Evolutionary conservation across 441 rosid genomes (phyloP).

Genomic region (Mallotus japonicus): DNA sequence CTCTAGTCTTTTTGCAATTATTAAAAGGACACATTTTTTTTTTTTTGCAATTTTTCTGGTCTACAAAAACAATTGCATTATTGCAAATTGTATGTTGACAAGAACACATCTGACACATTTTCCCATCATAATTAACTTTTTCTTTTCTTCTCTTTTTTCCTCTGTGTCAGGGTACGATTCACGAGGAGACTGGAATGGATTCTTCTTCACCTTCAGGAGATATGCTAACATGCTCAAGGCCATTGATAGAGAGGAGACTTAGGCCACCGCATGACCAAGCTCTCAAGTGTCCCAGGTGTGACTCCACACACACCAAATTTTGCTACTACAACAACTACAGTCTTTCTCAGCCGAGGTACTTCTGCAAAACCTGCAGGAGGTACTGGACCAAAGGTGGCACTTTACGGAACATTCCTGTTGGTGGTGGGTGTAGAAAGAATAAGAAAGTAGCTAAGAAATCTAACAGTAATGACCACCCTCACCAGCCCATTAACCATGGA

Average conservation of each 20-base stretch:
- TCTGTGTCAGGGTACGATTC: constrained; percentile 47
- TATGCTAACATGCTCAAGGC: constrained; percentile 73
- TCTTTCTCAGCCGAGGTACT: constrained; percentile 93
- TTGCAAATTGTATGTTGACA: background rate
- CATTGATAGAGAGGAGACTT: constrained; percentile 75
- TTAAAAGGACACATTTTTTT: constrained; percentile 3
- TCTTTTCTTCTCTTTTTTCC: background rate
- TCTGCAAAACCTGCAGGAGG: constrained; percentile 94
- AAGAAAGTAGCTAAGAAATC: constrained; percentile 58
- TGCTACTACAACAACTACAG: constrained; percentile 98
- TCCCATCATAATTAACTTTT: background rate
- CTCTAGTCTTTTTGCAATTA: background rate
- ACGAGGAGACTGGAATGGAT: constrained; percentile 64
- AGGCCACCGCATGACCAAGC: constrained; percentile 81
- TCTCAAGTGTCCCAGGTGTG: constrained; percentile 88
- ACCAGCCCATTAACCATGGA: constrained; percentile 24
- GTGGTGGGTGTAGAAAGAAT: constrained; percentile 93
- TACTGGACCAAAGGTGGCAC: constrained; percentile 99
- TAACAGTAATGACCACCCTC: constrained; percentile 22
- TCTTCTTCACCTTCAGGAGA: constrained; percentile 76
- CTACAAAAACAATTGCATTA: background rate
- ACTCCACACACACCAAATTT: constrained; percentile 85
- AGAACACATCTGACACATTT: constrained; percentile 17
- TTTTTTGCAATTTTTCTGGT: background rate
- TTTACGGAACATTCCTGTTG: constrained; percentile 84